These are phyloP conservation scores for Lanzia echinophila DNA, from an alignment of 2,329 filamentous ascomycete genomes.

Conservation along the genomic window DNA sequence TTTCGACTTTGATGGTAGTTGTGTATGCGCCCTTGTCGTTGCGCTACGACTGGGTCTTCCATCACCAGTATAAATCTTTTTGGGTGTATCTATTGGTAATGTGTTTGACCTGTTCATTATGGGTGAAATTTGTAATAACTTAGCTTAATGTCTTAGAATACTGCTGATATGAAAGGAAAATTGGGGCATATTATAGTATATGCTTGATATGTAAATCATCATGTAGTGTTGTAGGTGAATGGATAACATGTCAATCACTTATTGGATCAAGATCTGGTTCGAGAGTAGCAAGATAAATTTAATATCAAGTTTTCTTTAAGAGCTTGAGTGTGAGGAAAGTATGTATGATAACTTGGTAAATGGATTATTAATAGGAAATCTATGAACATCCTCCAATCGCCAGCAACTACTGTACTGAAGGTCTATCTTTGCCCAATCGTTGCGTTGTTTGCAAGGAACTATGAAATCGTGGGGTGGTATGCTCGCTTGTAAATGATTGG, in stretches of 20 bases:
- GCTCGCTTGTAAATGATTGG: not conserved
- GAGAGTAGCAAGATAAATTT: too few species aligned
- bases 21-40: not conserved
- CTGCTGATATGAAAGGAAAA: not conserved
- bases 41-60: conserved; percentile 8
- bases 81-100: conserved; percentile 10
- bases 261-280: not conserved
- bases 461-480: not conserved
- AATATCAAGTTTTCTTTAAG: too few species aligned
- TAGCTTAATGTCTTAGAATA: not conserved
- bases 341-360: not conserved
- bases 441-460: not conserved
- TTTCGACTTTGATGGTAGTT: not conserved
- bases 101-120: conserved; percentile 16
- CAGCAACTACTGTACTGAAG: too few species aligned
- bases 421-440: not conserved
- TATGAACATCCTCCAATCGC: not conserved
- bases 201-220: not conserved
- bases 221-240: not conserved
- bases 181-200: not conserved
- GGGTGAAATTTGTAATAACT: not conserved
- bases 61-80: conserved; percentile 10
- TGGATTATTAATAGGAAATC: not conserved
- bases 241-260: not conserved
- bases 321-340: too few species aligned